Conservation (phyloP, 208 protist species). For the Leishmania tropica region DNA sequence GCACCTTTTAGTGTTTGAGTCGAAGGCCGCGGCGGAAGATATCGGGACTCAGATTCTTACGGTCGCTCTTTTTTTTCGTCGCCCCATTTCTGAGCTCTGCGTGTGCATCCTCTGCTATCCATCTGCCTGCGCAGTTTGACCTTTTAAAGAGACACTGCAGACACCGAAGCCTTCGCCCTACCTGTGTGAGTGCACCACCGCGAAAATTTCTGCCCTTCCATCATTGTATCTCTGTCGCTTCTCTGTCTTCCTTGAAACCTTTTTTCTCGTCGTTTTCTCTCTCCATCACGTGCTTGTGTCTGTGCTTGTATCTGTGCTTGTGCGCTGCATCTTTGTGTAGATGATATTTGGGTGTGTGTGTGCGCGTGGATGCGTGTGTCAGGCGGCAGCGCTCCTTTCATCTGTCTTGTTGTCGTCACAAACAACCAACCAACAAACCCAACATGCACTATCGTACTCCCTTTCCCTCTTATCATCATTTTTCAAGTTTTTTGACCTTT, state of each 20-base stretch:
- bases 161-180: background rate
- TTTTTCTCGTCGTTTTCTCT: background rate
- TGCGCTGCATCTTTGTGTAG: background rate
- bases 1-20: conserved; percentile 30
- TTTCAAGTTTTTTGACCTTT: background rate
- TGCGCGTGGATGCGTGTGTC: background rate
- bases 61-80: background rate
- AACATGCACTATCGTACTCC: conserved; percentile 10
- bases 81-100: background rate
- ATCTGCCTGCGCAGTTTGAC: background rate
- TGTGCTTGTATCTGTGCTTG: background rate
- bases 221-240: background rate
- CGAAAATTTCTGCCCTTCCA: background rate
- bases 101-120: background rate
- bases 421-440: conserved; percentile 6
- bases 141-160: background rate
- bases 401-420: conserved; percentile 8
- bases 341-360: background rate
- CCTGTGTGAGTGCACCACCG: background rate
- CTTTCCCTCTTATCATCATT: background rate
- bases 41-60: background rate
- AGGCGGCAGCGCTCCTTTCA: conserved; percentile 2
- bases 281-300: background rate
- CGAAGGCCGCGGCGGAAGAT: conserved; percentile 29
- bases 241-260: background rate